Evolutionary conservation across 805 yeast genomes (phyloP), one percentile per base, ranked within the genome.

Genomic region (Citeromyces nyonsensis): DNA sequence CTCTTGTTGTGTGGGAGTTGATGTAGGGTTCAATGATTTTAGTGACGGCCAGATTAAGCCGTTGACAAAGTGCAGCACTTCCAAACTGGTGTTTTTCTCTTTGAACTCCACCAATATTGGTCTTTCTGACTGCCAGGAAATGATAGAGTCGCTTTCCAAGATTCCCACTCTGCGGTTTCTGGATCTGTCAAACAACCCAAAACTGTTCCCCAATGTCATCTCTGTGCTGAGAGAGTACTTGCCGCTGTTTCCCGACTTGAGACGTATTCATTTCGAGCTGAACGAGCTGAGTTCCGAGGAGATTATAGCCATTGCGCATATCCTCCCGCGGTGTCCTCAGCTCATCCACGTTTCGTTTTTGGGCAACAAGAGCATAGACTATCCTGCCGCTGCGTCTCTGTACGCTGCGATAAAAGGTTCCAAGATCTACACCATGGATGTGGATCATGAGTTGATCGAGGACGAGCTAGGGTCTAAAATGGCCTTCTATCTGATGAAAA

Each of bases 401-500:
- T 69, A 69, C 44, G 49, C 63, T 3, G 63, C 73, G 2, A 57
- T 69, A 20, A 69, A 67, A 38, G 38, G 45, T 24, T 63, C 71
- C 3, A 53, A 63, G n/a, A 56, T 69, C 12, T 64, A 61, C 41
- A 64, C 66, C 4, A 48, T 69, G 34, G 77, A 69, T 40, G 47
- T 69, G 33, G 75, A 69, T 42, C 66, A 66, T 41, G 73, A 67
- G 42, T 50, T 65, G 35, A 54, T 66, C 14, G 56, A 60, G 12
- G 76, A 69, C 36, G 69, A 65, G 35, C 47, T 69, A 15, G 54
- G 69, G 0, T 71, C 69, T 22, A 59, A 69, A 45, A 62, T 69
- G 30, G 75, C 74, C 1, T 63, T 67, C 32, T 67, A 67, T 41
- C 49, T 69, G 35, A 69, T 69, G 75, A 58, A 65, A 40, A 69